phyloP scores from a whole-genome alignment of 345 rosid genomes.

The Salix dunnii region DNA sequence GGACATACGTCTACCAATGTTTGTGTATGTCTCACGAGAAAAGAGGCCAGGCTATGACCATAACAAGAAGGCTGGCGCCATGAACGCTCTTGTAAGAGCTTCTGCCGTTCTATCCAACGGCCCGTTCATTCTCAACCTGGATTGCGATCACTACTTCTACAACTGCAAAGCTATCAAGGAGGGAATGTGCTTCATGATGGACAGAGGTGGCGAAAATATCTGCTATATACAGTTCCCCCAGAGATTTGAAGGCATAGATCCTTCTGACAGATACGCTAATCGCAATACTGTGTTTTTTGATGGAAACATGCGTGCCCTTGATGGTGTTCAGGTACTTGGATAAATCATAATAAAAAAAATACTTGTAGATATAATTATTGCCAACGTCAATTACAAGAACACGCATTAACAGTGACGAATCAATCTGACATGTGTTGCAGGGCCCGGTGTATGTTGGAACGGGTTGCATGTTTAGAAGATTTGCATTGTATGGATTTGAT shows the following conservation, averaged over 20 bases:
- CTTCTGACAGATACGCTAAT: conserved; percentile 91
- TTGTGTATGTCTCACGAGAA: conserved; percentile 84
- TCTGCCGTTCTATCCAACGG: conserved; percentile 93
- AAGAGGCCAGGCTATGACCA: conserved; percentile 94
- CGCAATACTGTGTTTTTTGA: conserved; percentile 95
- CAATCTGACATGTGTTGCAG: conserved; percentile 19
- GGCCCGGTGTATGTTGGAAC: conserved; percentile 98
- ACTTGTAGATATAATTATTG: neutral
- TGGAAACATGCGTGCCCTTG: conserved; percentile 94
- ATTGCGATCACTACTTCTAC: conserved; percentile 92
- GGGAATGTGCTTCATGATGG: conserved; percentile 99
- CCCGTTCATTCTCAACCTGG: conserved; percentile 86
- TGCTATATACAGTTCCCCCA: conserved; percentile 96
- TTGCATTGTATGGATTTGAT: conserved; percentile 88
- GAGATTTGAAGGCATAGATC: conserved; percentile 96
- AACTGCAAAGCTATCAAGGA: conserved; percentile 86
- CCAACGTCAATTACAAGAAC: neutral
- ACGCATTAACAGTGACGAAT: neutral
- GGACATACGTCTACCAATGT: conserved; percentile 86
- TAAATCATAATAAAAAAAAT: neutral
- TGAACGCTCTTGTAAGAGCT: conserved; percentile 83
- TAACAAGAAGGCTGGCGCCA: conserved; percentile 97
- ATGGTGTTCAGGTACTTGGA: conserved; percentile 70
- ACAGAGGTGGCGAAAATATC: conserved; percentile 79
- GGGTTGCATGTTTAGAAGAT: conserved; percentile 83